Evolutionary conservation across 2,329 filamentous ascomycete species (phyloP), one percentile per base, ranked within the genome.

Genomic region (Colletotrichum karsti): DNA sequence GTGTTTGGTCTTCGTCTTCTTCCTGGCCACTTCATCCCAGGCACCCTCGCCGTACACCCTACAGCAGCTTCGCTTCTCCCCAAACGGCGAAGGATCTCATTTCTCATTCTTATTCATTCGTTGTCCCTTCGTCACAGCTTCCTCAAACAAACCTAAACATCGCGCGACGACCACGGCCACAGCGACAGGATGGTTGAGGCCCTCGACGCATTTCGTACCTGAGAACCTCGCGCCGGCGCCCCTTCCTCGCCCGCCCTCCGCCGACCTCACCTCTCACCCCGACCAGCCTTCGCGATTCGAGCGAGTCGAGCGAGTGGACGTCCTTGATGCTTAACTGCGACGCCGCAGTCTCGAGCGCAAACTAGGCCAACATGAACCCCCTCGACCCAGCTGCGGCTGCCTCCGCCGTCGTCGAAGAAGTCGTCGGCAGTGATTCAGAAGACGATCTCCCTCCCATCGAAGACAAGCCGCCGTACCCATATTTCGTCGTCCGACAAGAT

Each of bases 401-500:
- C 37, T 26, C 53, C 44, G 53, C 66, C 22, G 66, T 67, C 30
- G 66, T 67, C 30, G 66, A 66, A 33, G 66, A 69, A 28, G 56
- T 67, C 10, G 51, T 56, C 48, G 39, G 39, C 62, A 69, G 66
- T 50, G 66, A 70, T 37, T 67, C 74, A 30, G 74, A 77, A 20
- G 78, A 79, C 57, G 76, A 74, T 48, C 64, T 79, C 6, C 74
- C 75, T 9, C 77, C 77, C 6, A 71, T 78, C 33, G 71, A 79
- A 55, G 81, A 83, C 67, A 67, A 71, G 8, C 76, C 78, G 5
- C 72, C 82, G 3, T 77, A 80, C 15, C 79, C 82, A 26, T 84
- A 81, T 63, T 83, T 86, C 42, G 82, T 98, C 65, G 86, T 93
- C 61, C 92, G 94, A 80, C 95, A 98, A 81, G 93, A 93, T 77